Conservation (phyloP, 495 filamentous ascomycete species). For the Aspergillus campestris region DNA sequence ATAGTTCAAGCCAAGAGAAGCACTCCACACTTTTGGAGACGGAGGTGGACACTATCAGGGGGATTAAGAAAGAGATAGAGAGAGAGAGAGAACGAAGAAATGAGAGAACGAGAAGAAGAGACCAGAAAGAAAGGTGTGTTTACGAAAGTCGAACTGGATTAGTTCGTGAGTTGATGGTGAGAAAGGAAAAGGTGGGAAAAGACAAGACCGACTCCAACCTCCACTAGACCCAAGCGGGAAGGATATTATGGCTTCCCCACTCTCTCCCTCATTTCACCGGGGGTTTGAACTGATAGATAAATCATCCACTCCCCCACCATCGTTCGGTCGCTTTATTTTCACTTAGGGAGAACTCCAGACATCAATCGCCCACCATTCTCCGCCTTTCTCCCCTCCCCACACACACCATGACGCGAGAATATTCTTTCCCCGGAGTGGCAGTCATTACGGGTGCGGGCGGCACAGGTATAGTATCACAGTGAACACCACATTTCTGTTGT, state of each 20-base stretch:
- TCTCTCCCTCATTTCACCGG: neutral
- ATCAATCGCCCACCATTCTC: neutral
- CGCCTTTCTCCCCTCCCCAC: too few relatives aligned
- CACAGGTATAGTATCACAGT: constrained; percentile 11
- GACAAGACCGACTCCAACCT: constrained; percentile 2
- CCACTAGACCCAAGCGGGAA: too few relatives aligned
- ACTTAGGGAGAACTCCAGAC: neutral
- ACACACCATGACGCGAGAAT: constrained; percentile 1
- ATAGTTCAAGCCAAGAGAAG: too few relatives aligned
- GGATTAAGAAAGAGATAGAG: neutral
- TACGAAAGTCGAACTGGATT: too few relatives aligned
- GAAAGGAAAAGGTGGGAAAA: constrained; percentile 1
- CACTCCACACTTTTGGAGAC: neutral
- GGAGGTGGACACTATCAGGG: neutral
- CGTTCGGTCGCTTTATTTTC: neutral
- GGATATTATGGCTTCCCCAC: neutral
- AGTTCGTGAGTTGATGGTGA: too few relatives aligned
- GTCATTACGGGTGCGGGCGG: constrained; percentile 26
- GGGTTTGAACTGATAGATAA: neutral
- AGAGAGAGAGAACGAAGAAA: too few relatives aligned
- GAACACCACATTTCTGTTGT: neutral
- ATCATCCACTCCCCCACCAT: constrained; percentile 2
- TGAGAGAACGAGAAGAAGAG: too few relatives aligned
- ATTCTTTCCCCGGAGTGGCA: constrained; percentile 24
- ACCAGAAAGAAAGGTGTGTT: too few relatives aligned